Percentiles rank a stretch among this genome's conserved stretches.
These are phyloP conservation scores for Apostasia shenzhenica DNA, from an alignment of 106 monocot genomes.

Conservation along the genomic window DNA sequence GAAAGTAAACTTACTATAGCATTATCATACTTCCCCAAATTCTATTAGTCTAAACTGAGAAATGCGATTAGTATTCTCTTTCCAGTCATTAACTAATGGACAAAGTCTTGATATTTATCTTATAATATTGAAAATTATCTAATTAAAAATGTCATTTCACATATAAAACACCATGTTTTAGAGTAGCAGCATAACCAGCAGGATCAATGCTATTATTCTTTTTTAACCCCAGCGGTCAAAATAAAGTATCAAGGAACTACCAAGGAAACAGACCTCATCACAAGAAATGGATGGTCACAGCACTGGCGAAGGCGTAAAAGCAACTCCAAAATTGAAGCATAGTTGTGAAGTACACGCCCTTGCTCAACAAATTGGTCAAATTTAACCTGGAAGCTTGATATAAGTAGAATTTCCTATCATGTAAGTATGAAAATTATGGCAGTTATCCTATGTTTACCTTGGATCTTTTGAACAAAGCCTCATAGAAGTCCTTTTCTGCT, in stretches of 20 bases:
- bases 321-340: constrained; percentile 96
- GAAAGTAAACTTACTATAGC: too few relatives aligned
- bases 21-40: too few relatives aligned
- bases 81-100: too few relatives aligned
- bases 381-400: constrained; percentile 54
- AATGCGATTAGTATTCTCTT: too few relatives aligned
- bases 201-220: too few relatives aligned
- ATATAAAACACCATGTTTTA: too few relatives aligned
- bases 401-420: background rate
- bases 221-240: background rate
- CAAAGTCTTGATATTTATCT: too few relatives aligned
- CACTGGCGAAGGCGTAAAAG: constrained; percentile 96
- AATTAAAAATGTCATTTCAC: too few relatives aligned
- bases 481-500: constrained; percentile 92
- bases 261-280: constrained; percentile 61
- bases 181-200: too few relatives aligned
- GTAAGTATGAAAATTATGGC: background rate
- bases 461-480: constrained; percentile 86
- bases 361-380: constrained; percentile 95
- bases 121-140: too few relatives aligned
- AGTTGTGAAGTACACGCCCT: constrained; percentile 97
- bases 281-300: constrained; percentile 96
- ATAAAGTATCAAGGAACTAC: background rate
- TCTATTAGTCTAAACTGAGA: too few relatives aligned
- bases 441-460: constrained; percentile 39